Base-by-base conservation (phyloP, 345 rosid genomes). In the Boechera divaricarpa region DNA sequence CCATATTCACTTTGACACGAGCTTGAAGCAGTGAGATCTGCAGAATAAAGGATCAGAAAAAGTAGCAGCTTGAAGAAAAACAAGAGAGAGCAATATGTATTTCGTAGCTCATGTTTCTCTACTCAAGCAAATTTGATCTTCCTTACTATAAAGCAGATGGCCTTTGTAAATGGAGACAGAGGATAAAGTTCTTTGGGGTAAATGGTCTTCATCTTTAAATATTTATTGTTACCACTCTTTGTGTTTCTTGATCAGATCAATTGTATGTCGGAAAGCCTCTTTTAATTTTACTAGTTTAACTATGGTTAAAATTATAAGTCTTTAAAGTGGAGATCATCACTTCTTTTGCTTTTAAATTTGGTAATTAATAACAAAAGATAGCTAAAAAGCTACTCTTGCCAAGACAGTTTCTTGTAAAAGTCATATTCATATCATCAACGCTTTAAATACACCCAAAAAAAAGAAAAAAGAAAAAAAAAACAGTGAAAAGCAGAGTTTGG, bases 1-100 rank as follows among this genome's bases (percentile, higher is more conserved):
- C 90, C 87, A 29, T 85, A 87, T 0, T 18, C 28, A 0, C 18
- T 63, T 42, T 0, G 51, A 76, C 85, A 85, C 16, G 64, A 4
- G n/a, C n/a, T 53, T 59, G 75, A 69, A 44, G 47, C 35, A 45
- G 60, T 10, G 6, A 77, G 11, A 32, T 24, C 32, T 33, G 65
- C 41, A 33, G 41, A 77, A 54, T 15, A 18, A 62, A 54, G 5
- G 13, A 77, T 55, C 35, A 63, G 15, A 28, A 68, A 52, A 51
- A 60, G 18, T 13, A 52, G n/a, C 11, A 69, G 56, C 42, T 7
- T 51, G 6, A 51, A 52, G 29, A 44, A 21, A 10, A 42, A 48
- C 3, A 42, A 38, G 4, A 33, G 35, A n/a, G n/a, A n/a, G n/a
- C n/a, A n/a, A n/a, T n/a, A n/a, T n/a, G n/a, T n/a, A n/a, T n/a